Evolutionary conservation across 2,329 filamentous ascomycete genomes (phyloP).

Genomic region (Colletotrichum limetticola): DNA sequence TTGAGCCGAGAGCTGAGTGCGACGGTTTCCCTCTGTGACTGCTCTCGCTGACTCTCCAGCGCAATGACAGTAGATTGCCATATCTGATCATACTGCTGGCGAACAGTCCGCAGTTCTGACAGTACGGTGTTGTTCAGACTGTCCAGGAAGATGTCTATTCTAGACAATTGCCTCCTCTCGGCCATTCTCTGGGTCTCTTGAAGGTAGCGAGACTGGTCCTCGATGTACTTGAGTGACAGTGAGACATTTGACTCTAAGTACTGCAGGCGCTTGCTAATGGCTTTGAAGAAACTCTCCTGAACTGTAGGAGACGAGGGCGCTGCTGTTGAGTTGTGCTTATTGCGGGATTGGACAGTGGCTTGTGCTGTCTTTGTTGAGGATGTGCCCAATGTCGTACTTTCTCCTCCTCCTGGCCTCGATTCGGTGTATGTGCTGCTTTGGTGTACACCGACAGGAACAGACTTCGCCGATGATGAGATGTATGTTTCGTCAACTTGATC

Average conservation of each 20-base stretch:
- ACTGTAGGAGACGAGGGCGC: conserved; percentile 78
- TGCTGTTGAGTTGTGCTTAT: conserved; percentile 50
- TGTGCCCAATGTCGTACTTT: neutral
- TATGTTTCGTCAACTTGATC: neutral
- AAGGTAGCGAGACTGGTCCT: conserved; percentile 91
- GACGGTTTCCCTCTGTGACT: conserved; percentile 83
- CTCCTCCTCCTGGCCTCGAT: neutral
- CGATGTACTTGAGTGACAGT: conserved; percentile 93
- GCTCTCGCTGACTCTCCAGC: conserved; percentile 87
- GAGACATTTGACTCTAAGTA: conserved; percentile 94
- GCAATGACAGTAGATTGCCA: conserved; percentile 97
- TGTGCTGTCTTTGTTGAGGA: conserved; percentile 43
- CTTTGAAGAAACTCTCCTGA: conserved; percentile 98
- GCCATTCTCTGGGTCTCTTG: conserved; percentile 88
- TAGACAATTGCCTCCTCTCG: conserved; percentile 87
- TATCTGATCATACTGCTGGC: conserved; percentile 91
- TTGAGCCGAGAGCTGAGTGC: conserved; percentile 85
- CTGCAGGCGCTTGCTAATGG: conserved; percentile 90
- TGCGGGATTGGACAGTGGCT: conserved; percentile 44
- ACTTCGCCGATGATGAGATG: neutral
- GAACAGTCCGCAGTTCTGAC: conserved; percentile 79
- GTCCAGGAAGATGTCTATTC: conserved; percentile 83
- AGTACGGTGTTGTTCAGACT: conserved; percentile 90
- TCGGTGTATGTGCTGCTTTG: neutral
- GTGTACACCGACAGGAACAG: neutral